These are phyloP conservation scores for Penicillium herquei DNA, from an alignment of 495 filamentous ascomycete genomes.

Conservation along the genomic window DNA sequence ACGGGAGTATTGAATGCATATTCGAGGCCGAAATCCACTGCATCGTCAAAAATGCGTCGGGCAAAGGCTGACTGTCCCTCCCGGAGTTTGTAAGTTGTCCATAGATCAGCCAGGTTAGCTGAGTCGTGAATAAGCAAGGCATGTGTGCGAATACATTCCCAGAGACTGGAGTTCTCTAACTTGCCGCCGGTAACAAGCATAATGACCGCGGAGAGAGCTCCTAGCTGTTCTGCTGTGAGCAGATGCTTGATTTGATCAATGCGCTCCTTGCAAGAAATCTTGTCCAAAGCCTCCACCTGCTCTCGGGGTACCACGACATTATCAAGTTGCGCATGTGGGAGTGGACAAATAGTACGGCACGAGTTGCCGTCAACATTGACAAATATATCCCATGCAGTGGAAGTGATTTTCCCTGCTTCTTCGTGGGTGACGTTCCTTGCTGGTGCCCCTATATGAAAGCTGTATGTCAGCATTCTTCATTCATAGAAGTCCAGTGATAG, in stretches of 20 bases:
- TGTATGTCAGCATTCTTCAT: no score
- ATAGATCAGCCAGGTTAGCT: slow-evolving; percentile 10
- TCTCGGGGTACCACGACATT: slow-evolving; percentile 9
- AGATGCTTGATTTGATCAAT: slow-evolving; percentile 23
- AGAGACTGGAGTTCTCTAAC: slow-evolving; percentile 17
- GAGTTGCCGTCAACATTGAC: slow-evolving; percentile 17
- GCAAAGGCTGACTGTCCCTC: slow-evolving; percentile 20
- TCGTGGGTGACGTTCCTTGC: slow-evolving; percentile 8
- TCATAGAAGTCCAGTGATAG: no score
- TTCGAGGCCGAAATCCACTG: slow-evolving; percentile 11
- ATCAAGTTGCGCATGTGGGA: slow-evolving; percentile 17
- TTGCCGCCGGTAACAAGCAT: slow-evolving; percentile 14
- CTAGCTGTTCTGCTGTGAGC: slow-evolving; percentile 17
- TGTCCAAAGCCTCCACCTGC: slow-evolving; percentile 15
- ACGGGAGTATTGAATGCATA: slow-evolving; percentile 21
- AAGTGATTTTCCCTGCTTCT: slow-evolving; percentile 13
- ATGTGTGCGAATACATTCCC: slow-evolving; percentile 21
- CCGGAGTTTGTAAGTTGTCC: slow-evolving; percentile 15
- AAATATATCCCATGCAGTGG: slow-evolving; percentile 12
- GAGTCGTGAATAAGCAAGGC: slow-evolving; percentile 8
- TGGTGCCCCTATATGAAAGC: not conserved
- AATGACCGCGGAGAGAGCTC: slow-evolving; percentile 7
- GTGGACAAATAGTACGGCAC: slow-evolving; percentile 15
- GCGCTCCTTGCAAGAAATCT: slow-evolving; percentile 20
- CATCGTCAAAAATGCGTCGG: slow-evolving; percentile 15